Percentiles rank a stretch among this genome's conserved stretches.
Conservation (phyloP, 257 asterid genomes). For the Solanum paucissectum region DNA sequence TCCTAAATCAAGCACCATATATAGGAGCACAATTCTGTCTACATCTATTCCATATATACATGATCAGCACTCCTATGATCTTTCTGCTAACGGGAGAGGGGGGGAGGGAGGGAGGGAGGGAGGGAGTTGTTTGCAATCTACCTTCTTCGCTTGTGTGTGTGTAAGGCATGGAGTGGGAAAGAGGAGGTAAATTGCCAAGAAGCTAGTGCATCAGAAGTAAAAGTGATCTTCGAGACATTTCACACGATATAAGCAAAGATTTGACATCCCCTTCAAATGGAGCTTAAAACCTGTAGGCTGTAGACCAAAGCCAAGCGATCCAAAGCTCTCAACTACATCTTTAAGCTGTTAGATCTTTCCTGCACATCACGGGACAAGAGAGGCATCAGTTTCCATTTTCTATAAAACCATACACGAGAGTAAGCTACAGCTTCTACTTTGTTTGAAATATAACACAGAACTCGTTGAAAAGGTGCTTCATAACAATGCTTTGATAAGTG, state of each 20-base stretch:
- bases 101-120: not conserved
- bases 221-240: not conserved
- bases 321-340: constrained; percentile 9
- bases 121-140: not conserved
- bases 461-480: not conserved
- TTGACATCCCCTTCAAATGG: not conserved
- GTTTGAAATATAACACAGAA: not conserved
- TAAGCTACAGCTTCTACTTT: not conserved
- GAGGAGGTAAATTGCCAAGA: not conserved
- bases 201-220: not conserved
- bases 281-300: not conserved
- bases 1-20: not conserved
- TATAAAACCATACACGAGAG: not conserved
- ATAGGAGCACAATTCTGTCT: not conserved
- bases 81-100: not conserved
- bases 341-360: constrained; percentile 13
- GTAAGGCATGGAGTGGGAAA: not conserved
- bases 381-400: not conserved
- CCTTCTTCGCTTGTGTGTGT: not conserved
- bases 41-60: not conserved
- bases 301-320: not conserved
- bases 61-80: not conserved
- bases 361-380: constrained; percentile 3
- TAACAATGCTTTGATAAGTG: not conserved
- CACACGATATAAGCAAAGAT: not conserved